Evolutionary conservation across 306 rosid genomes (phyloP), one percentile per base, ranked within the genome.

Genomic region (Geum urbanum): DNA sequence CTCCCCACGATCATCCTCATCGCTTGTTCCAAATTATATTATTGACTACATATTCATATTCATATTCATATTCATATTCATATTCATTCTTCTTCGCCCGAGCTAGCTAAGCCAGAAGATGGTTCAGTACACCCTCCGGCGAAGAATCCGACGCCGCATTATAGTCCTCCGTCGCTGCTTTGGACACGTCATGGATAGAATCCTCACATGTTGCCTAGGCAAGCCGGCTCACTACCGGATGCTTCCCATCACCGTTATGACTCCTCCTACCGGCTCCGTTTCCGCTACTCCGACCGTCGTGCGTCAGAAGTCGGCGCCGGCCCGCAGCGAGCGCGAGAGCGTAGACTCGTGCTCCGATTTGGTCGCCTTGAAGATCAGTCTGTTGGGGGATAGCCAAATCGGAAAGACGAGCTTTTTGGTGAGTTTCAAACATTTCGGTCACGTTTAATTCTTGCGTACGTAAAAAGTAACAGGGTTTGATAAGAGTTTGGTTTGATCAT

Each of bases 341-440:
- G 57, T 55, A 41, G 96, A 91, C 39, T 32, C 37, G 37, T 32
- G 37, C 37, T 77, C 84, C 13, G 96, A 94, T 83, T 81, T 94
- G 81, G 97, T 94, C 70, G 65, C 92, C 40, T 73, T 94, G 72
- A 94, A 94, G 91, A 90, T 94, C 68, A 85, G 84, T 77, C 86
- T 94, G 39, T 76, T 94, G 81, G 98, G 98, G 22, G 97, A 94
- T 48, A 75, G 84, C 77, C 82, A 85, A 76, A 88, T 87, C 43
- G 98, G 98, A 64, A 94, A 94, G 83, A 90, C 98, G 60, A 84
- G 96, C 76, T 94, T 94, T 79, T 58, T 90, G 95, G 98, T 94
- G 39, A 11, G 77, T 35, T 7, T 61, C 0, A 12, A 5, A 24
- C 63, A 63, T 52, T 22, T 51, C 37, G 1, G 3, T 32, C 11